Conservation (phyloP, 305 asterid genomes). For the Fraxinus greggii region DNA sequence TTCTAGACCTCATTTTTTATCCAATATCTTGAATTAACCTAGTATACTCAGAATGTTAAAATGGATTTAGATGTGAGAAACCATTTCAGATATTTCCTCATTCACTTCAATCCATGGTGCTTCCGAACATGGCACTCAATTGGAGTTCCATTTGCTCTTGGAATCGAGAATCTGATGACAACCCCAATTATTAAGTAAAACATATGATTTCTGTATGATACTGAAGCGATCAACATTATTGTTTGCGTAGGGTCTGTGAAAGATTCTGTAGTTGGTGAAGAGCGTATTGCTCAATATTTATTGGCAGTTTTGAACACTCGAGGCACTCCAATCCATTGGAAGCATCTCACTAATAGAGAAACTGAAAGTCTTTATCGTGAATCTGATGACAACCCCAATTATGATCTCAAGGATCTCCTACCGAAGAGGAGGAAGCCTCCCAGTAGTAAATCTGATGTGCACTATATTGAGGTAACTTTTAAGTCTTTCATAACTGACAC, state of each 20-base stretch:
- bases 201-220: not conserved
- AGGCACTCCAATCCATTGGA: constrained; percentile 97
- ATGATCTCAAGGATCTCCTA: constrained; percentile 52
- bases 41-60: not conserved
- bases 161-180: not conserved
- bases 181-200: not conserved
- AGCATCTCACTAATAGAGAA: constrained; percentile 37
- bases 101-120: not conserved
- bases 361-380: constrained; percentile 32
- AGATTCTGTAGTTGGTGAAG: constrained; percentile 95
- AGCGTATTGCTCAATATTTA: constrained; percentile 80
- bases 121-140: not conserved
- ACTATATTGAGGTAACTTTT: constrained; percentile 62
- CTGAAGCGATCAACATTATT: not conserved
- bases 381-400: constrained; percentile 44
- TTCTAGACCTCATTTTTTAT: not conserved
- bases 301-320: constrained; percentile 85
- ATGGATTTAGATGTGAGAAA: not conserved
- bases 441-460: constrained; percentile 44
- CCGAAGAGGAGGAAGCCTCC: constrained; percentile 43
- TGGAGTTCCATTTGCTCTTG: not conserved
- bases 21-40: not conserved
- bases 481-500: not conserved
- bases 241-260: constrained; percentile 76
- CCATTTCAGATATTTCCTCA: not conserved